phyloP scores from a whole-genome alignment of 148 eudicot genomes.

The Diospyros kaki region DNA sequence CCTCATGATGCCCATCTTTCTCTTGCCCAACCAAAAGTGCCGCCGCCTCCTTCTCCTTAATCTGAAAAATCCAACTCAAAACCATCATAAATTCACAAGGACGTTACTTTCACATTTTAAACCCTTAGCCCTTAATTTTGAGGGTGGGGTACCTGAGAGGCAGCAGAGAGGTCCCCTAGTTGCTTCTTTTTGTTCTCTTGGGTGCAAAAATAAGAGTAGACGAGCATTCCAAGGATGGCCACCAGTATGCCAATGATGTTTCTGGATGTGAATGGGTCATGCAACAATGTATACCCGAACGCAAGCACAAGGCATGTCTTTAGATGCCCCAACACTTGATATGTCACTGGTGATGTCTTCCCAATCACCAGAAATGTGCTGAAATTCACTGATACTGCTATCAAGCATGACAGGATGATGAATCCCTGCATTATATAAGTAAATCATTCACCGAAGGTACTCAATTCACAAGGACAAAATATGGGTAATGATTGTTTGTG shows the following conservation, averaged over 20 bases:
- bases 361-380: slow-evolving; percentile 94
- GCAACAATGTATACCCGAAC: slow-evolving; percentile 75
- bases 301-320: slow-evolving; percentile 90
- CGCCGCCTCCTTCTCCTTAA: slow-evolving; percentile 49
- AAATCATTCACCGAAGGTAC: too few relatives aligned
- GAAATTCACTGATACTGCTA: slow-evolving; percentile 86
- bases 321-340: slow-evolving; percentile 86
- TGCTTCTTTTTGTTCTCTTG: slow-evolving; percentile 62
- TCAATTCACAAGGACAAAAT: too few relatives aligned
- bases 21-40: slow-evolving; percentile 26
- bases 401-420: slow-evolving; percentile 75
- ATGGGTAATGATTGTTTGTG: too few relatives aligned
- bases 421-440: slow-evolving; percentile 45
- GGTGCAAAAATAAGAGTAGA: slow-evolving; percentile 82
- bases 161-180: slow-evolving; percentile 27
- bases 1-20: slow-evolving; percentile 36
- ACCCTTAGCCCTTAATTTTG: too few relatives aligned
- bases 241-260: slow-evolving; percentile 72
- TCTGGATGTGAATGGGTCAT: slow-evolving; percentile 78
- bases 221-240: slow-evolving; percentile 82
- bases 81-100: background rate
- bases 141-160: slow-evolving; percentile 41
- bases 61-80: slow-evolving; percentile 27
- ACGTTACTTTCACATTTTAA: too few relatives aligned
- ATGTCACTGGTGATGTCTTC: slow-evolving; percentile 95